Evolutionary conservation across 495 filamentous ascomycete species (phyloP), one percentile per base, ranked within the genome.

Genomic region (Annulohypoxylon maeteangense): DNA sequence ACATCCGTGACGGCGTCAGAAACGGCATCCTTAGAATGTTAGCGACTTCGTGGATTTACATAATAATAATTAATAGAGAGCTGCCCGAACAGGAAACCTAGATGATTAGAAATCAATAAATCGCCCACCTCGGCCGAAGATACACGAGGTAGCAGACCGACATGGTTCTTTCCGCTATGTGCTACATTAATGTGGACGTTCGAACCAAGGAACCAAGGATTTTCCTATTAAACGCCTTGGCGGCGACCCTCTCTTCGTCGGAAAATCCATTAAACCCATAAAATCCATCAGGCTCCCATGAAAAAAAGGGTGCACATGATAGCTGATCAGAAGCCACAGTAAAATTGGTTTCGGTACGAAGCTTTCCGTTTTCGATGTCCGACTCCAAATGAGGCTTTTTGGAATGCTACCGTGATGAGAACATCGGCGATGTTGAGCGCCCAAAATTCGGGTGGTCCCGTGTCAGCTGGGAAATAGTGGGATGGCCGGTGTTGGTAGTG

Each of bases 331-430:
- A 38, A 51, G n/a, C 45, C n/a, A 38, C 18, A 16, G 34, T n/a
- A 57, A 34, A 22, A 22, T 53, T 22, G 14, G 0, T 31, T 27
- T 50, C 44, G 55, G 63, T 44, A 59, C 22, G 25, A 34, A 42
- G 18, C 22, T n/a, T 53, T 34, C 38, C 32, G 20, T 11, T 11
- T n/a, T 47, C 34, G 36, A 47, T 29, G 32, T 32, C 38, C 11
- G 60, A 68, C 12, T 36, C 38, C 36, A 58, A 51, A 65, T 34
- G 47, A 65, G 48, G 62, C 55, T 65, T 32, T 32, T 32, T 47
- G 18, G 20, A 29, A 53, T 38, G 55, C 20, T 22, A 27, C 23
- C 6, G 20, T 48, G 48, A 61, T 42, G 22, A 61, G 40, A 42
- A 55, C 29, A 6, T 12, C 47, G 55, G 29, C 32, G 22, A 55